These are phyloP conservation scores for Stephania cephalantha DNA, from an alignment of 164 flowering plant species.

Conservation along the genomic window DNA sequence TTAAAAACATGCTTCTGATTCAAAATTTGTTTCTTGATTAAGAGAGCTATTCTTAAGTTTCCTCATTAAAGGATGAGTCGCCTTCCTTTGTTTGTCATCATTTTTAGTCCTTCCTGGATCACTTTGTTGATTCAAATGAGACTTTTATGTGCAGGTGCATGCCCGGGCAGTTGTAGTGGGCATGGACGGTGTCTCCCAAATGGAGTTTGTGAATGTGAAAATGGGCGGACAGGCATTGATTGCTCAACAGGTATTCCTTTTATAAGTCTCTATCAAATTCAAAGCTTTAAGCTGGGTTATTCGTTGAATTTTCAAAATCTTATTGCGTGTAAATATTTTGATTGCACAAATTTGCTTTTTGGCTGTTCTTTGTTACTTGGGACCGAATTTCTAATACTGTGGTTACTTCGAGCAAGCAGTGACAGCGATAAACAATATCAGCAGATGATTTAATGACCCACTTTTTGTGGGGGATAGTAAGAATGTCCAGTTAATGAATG, in stretches of 20 bases:
- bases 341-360: neutral
- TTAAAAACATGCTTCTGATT: neutral
- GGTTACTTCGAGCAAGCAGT: neutral
- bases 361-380: neutral
- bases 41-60: neutral
- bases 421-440: neutral
- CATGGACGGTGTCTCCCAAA: conserved; percentile 68
- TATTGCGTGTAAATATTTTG: neutral
- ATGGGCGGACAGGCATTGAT: conserved; percentile 82
- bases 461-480: too few relatives aligned
- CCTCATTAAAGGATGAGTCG: neutral
- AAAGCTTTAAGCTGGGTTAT: neutral
- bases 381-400: neutral
- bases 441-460: too few relatives aligned
- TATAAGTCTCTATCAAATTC: neutral
- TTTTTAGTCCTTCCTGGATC: neutral
- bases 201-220: conserved; percentile 78
- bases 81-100: neutral
- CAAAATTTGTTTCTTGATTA: neutral
- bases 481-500: too few relatives aligned
- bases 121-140: neutral
- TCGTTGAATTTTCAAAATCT: neutral
- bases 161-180: conserved; percentile 70
- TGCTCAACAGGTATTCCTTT: conserved; percentile 81
- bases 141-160: conserved; percentile 50